phyloP scores from a whole-genome alignment of 352 stramenopile genomes.

The Phytophthora idaei region DNA sequence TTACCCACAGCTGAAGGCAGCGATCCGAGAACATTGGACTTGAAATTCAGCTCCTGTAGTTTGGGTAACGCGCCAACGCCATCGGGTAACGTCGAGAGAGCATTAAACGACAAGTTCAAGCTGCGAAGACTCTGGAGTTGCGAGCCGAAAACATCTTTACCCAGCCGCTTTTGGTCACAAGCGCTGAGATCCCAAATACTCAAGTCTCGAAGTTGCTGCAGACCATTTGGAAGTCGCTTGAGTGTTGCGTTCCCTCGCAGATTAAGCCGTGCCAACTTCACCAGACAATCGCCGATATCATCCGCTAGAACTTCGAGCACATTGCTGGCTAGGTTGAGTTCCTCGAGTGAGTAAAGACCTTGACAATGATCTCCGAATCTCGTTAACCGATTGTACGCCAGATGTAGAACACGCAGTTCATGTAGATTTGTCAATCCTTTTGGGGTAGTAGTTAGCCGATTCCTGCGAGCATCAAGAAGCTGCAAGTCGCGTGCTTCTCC shows the following conservation, averaged over 20 bases:
- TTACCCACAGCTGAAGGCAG: constrained; percentile 37
- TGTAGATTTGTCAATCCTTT: constrained; percentile 29
- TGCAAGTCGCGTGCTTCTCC: constrained; percentile 57
- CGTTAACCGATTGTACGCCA: constrained; percentile 52
- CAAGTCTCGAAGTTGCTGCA: constrained; percentile 49
- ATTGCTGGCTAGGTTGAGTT: constrained; percentile 65
- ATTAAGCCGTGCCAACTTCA: constrained; percentile 40
- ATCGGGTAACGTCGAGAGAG: constrained; percentile 42
- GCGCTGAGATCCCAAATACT: constrained; percentile 45
- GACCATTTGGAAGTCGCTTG: constrained; percentile 45
- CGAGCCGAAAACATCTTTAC: constrained; percentile 52
- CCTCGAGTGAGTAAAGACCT: constrained; percentile 46
- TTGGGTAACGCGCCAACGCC: constrained; percentile 42
- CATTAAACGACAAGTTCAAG: constrained; percentile 56
- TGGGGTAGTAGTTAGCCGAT: constrained; percentile 48
- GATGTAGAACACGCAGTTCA: constrained; percentile 52
- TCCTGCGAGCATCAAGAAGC: constrained; percentile 54
- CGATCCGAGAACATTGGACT: constrained; percentile 37
- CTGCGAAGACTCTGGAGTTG: constrained; percentile 38
- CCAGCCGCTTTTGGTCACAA: constrained; percentile 58
- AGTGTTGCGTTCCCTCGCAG: constrained; percentile 48
- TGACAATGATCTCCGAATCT: constrained; percentile 54
- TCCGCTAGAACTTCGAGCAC: constrained; percentile 43
- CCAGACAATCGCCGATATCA: constrained; percentile 40
- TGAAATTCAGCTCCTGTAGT: constrained; percentile 57